phyloP scores from a whole-genome alignment of 108 stramenopile genomes.

The Cyclotella kingstonii region DNA sequence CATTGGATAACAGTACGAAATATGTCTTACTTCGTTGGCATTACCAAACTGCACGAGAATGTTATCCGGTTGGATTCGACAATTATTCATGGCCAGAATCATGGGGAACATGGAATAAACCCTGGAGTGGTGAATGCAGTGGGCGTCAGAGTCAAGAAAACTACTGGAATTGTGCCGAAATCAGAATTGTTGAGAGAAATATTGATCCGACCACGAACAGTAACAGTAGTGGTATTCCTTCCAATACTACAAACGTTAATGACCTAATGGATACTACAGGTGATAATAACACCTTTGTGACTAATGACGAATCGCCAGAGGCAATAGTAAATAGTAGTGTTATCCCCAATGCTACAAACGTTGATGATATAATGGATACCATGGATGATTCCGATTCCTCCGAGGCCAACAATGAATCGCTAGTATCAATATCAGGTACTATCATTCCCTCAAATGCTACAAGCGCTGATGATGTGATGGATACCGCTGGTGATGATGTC shows the following conservation, averaged over 20 bases:
- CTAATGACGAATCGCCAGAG: not conserved
- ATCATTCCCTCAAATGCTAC: not conserved
- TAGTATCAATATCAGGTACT: not conserved
- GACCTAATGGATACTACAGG: not conserved
- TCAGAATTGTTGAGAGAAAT: slow-evolving; percentile 2
- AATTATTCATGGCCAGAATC: slow-evolving; percentile 24
- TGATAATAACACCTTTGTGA: no score
- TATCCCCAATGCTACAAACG: not conserved
- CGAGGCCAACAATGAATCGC: not conserved
- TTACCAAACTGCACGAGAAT: slow-evolving; percentile 27
- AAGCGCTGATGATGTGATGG: not conserved
- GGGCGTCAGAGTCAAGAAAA: slow-evolving; percentile 4
- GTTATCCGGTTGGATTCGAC: slow-evolving; percentile 24
- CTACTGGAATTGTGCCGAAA: slow-evolving; percentile 43
- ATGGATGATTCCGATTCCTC: no score
- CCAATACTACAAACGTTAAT: not conserved
- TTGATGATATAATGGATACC: not conserved
- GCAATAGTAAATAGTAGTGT: not conserved
- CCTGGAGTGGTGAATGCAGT: slow-evolving; percentile 15
- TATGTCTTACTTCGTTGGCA: slow-evolving; percentile 42
- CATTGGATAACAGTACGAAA: not conserved
- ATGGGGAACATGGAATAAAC: slow-evolving; percentile 29
- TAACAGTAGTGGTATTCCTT: not conserved
- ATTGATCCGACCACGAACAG: not conserved
- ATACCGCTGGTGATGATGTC: not conserved